Conservation (phyloP, 2,329 filamentous ascomycete species). For the Aspergillus glaucus region DNA sequence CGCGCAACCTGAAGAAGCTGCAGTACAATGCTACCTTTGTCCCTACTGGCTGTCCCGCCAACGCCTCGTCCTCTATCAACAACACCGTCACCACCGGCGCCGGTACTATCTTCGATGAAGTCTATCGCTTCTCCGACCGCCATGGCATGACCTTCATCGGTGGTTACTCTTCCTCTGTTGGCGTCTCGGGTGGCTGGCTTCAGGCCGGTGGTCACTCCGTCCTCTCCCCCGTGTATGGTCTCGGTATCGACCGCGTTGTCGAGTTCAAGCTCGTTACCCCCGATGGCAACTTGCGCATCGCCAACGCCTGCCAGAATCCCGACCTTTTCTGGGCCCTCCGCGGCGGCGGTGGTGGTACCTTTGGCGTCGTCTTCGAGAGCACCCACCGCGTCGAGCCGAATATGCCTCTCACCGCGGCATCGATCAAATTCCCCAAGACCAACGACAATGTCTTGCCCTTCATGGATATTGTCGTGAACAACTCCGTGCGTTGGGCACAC, state of each 20-base stretch:
- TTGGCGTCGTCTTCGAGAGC: constrained; percentile 11
- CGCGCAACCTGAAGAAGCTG: constrained; percentile 20
- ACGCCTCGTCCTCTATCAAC: constrained; percentile 4
- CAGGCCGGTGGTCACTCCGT: constrained; percentile 25
- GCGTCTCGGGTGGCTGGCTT: constrained; percentile 21
- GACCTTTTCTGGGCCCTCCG: constrained; percentile 18
- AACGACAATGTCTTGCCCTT: constrained; percentile 13
- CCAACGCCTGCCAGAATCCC: constrained; percentile 12
- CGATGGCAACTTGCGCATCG: constrained; percentile 8
- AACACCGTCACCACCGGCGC: constrained; percentile 23
- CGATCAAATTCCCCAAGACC: constrained; percentile 12
- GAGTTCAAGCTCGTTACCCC: constrained; percentile 23
- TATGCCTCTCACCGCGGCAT: constrained; percentile 6
- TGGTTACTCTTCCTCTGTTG: constrained; percentile 11
- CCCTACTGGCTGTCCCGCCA: constrained; percentile 2
- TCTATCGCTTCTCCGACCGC: constrained; percentile 18
- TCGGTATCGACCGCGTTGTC: constrained; percentile 23
- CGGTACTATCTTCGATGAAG: constrained; percentile 22
- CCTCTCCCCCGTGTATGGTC: constrained; percentile 21
- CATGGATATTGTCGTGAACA: constrained; percentile 17
- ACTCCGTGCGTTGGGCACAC: constrained; percentile 13
- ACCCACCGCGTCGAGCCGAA: constrained; percentile 10
- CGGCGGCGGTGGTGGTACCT: constrained; percentile 14
- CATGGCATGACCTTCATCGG: constrained; percentile 21
- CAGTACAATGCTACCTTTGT: constrained; percentile 7